Base-by-base conservation (phyloP, 2,329 filamentous ascomycete genomes). In the Trichoderma asperellum region DNA sequence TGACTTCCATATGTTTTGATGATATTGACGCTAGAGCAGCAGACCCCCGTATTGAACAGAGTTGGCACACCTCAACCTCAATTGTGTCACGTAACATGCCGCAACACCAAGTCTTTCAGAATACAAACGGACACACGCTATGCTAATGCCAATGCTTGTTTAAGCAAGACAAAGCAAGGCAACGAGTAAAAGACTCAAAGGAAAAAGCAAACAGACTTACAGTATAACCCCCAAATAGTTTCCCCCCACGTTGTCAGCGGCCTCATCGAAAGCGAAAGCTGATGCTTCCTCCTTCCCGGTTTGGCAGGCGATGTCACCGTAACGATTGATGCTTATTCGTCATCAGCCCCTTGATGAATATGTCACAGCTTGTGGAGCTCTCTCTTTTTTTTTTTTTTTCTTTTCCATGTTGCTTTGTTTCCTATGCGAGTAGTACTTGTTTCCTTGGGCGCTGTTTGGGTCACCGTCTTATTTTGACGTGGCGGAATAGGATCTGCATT, bases 241-340 rank as follows among this genome's bases (percentile, higher is more conserved):
- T 64, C 14, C 55, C 64, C 57, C 66, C 66, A 68, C 58, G n/a
- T 63, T 68, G 66, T 68, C 66, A 68, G 66, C 35, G 59, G 66
- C 58, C 10, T n/a, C 56, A 7, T 43, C 18, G 2, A 55, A 52
- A 53, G 14, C 5, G 32, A 24, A 61, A 29, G 62, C 52, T 59
- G 64, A 52, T 59, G 43, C 29, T 52, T 59, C 29, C 66, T 68
- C 66, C 66, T 68, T 68, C 66, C 66, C 66, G 34, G 35, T 57
- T 62, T 49, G 66, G 66, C 47, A 63, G 58, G 29, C 66, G 58
- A 62, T 68, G 66, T 62, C 49, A 68, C 58, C 63, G 58, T 57
- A 68, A 62, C 58, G 35, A 67, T 58, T 37, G 35, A 67, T 58
- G 55, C 64, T 43, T n/a, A 52, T 58, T 59, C 64, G 64, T 67